Conservation (phyloP, 1,284 basidiomycete genomes). For the Somion occarium region DNA sequence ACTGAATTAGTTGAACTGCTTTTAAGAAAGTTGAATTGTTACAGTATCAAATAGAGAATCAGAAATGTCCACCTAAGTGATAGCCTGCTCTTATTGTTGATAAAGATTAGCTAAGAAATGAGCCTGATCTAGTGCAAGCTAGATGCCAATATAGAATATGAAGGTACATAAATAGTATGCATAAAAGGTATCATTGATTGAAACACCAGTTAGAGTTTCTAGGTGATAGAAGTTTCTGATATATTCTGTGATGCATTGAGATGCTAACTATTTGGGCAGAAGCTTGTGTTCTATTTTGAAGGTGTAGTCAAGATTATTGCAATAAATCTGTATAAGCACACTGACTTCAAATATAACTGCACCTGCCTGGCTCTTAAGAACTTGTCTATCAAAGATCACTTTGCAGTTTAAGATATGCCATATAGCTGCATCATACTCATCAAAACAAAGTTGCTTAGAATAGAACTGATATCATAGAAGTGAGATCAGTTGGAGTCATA, state of each 20-base stretch:
- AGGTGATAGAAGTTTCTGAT: constrained; percentile 22
- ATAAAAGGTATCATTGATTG: constrained; percentile 14
- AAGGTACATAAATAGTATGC: constrained; percentile 17
- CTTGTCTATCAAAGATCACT: constrained; percentile 16
- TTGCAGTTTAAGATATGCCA: constrained; percentile 16
- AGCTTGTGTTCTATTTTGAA: constrained; percentile 20
- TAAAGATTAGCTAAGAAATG: not conserved
- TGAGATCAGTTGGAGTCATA: constrained; percentile 14
- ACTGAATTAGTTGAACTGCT: too few species aligned
- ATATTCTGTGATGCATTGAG: constrained; percentile 11
- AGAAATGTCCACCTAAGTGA: not conserved
- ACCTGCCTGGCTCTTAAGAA: constrained; percentile 10
- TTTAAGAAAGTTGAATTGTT: too few species aligned
- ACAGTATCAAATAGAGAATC: not conserved
- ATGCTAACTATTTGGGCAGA: constrained; percentile 21
- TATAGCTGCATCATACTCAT: constrained; percentile 21
- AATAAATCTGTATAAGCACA: constrained; percentile 11
- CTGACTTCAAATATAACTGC: constrained; percentile 16
- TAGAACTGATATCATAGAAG: constrained; percentile 20
- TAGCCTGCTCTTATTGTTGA: not conserved
- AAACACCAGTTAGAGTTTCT: constrained; percentile 11
- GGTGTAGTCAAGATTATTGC: constrained; percentile 16
- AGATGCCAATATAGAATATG: constrained; percentile 1
- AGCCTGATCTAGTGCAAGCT: constrained; percentile 6
- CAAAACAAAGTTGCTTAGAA: constrained; percentile 24